Evolutionary conservation across 2,329 filamentous ascomycete species (phyloP).

Genomic region (Ophiostoma ips): DNA sequence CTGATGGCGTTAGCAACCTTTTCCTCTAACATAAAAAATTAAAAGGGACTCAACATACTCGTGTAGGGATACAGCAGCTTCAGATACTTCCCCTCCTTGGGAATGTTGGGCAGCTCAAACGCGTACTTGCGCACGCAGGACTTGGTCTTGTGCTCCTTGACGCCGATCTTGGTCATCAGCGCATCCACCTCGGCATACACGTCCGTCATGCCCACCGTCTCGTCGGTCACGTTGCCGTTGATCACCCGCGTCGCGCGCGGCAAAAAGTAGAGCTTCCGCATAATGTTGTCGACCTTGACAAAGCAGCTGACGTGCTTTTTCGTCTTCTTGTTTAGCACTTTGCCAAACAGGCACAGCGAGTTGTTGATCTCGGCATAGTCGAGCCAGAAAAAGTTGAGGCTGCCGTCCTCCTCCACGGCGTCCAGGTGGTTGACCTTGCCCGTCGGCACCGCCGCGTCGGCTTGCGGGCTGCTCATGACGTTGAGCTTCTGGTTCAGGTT

Average conservation of each 20-base stretch:
- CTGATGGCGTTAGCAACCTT: too few relatives aligned
- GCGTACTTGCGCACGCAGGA: constrained; percentile 81
- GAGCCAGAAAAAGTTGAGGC: constrained; percentile 88
- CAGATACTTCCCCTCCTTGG: constrained; percentile 79
- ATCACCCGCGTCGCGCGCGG: constrained; percentile 51
- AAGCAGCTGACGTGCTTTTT: constrained; percentile 79
- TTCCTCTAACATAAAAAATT: too few relatives aligned
- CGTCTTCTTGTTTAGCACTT: constrained; percentile 79
- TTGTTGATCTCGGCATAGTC: constrained; percentile 91
- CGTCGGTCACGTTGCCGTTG: constrained; percentile 53
- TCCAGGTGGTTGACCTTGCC: constrained; percentile 76
- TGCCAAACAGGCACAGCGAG: constrained; percentile 86
- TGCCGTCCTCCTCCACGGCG: constrained; percentile 87
- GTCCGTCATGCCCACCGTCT: constrained; percentile 73
- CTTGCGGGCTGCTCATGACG: constrained; percentile 53
- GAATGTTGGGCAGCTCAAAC: constrained; percentile 78
- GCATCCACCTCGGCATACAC: constrained; percentile 83
- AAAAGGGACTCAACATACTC: constrained; percentile 21
- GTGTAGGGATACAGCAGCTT: constrained; percentile 95
- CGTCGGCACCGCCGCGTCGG: constrained; percentile 51
- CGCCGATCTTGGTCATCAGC: constrained; percentile 75
- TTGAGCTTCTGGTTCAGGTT: constrained; percentile 75
- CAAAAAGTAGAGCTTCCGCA: constrained; percentile 85
- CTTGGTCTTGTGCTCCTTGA: constrained; percentile 90
- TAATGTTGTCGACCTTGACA: constrained; percentile 86